A percentile compares a stretch with the other conserved stretches of the same genome.
Evolutionary conservation across 805 yeast species (phyloP).

Genomic region (Pichia californica): DNA sequence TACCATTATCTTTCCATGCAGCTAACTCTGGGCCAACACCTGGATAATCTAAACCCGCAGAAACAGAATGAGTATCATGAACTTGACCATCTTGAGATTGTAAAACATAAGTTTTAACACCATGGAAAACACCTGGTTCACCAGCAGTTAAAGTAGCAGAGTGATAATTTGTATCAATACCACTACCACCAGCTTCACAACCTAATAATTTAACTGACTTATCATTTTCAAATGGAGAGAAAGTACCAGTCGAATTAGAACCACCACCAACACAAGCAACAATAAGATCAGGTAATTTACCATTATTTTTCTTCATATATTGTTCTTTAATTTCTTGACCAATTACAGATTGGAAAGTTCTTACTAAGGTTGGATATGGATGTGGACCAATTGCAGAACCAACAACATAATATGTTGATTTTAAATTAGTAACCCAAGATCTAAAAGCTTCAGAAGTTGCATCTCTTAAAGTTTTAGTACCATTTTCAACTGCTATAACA

Average conservation of each 20-base stretch:
- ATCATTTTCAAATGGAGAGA: constrained; percentile 88
- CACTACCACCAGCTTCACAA: constrained; percentile 99
- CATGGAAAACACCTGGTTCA: constrained; percentile 95
- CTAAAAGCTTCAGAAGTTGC: constrained; percentile 97
- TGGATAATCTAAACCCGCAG: constrained; percentile 98
- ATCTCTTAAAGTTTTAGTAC: constrained; percentile 93
- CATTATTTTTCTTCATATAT: constrained; percentile 69
- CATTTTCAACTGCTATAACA: constrained; percentile 88
- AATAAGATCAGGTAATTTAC: constrained; percentile 83
- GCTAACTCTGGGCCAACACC: constrained; percentile 99
- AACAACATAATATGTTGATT: constrained; percentile 87
- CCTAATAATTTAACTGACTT: constrained; percentile 74
- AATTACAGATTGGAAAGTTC: constrained; percentile 96
- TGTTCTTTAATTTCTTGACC: constrained; percentile 93
- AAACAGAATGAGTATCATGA: constrained; percentile 94
- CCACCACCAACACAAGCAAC: constrained; percentile 99
- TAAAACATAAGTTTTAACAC: constrained; percentile 89
- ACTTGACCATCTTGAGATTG: constrained; percentile 94
- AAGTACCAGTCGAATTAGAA: constrained; percentile 92
- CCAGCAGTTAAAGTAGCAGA: constrained; percentile 96
- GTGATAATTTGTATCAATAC: constrained; percentile 80
- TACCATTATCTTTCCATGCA: constrained; percentile 87
- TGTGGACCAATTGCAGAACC: constrained; percentile 99
- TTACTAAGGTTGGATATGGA: constrained; percentile 95
- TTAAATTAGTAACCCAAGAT: constrained; percentile 84